phyloP scores from a whole-genome alignment of 228 moss, liverwort and hornwort species.

The Sphagnum fallax region DNA sequence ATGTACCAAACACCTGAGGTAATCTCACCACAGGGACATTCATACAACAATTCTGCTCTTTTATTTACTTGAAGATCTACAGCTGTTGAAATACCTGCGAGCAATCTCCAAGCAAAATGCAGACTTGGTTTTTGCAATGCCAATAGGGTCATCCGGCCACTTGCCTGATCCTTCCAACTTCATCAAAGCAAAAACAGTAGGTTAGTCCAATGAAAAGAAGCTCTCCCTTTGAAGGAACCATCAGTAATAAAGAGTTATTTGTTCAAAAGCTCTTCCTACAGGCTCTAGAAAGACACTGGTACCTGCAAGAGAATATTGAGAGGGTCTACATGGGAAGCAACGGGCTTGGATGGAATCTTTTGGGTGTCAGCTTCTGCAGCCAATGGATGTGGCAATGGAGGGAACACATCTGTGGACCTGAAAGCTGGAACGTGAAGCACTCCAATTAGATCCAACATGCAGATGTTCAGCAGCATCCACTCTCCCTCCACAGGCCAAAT shows the following conservation, averaged over 20 bases:
- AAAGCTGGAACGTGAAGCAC: constrained; percentile 36
- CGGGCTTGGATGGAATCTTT: constrained; percentile 25
- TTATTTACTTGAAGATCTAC: no score
- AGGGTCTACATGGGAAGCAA: constrained; percentile 52
- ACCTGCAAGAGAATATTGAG: constrained; percentile 72
- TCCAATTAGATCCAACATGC: neutral
- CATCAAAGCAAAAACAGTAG: neutral
- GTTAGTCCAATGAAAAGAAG: neutral
- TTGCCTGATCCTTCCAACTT: constrained; percentile 96
- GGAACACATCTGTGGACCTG: constrained; percentile 73
- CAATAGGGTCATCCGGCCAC: constrained; percentile 86
- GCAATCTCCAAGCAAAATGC: constrained; percentile 89
- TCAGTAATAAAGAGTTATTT: no score
- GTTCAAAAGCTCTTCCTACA: no score
- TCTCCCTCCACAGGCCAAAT: no score
- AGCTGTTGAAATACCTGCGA: constrained; percentile 31
- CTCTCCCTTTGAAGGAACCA: neutral
- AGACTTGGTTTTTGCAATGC: constrained; percentile 71
- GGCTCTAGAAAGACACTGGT: neutral
- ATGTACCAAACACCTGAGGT: no score
- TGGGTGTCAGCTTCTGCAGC: constrained; percentile 44
- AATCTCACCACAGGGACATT: no score
- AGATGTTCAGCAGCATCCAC: neutral
- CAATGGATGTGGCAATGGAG: constrained; percentile 78
- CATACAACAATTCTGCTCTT: no score